Base-by-base conservation (phyloP, 352 stramenopile genomes). In the Paralagenidium karlingii region DNA sequence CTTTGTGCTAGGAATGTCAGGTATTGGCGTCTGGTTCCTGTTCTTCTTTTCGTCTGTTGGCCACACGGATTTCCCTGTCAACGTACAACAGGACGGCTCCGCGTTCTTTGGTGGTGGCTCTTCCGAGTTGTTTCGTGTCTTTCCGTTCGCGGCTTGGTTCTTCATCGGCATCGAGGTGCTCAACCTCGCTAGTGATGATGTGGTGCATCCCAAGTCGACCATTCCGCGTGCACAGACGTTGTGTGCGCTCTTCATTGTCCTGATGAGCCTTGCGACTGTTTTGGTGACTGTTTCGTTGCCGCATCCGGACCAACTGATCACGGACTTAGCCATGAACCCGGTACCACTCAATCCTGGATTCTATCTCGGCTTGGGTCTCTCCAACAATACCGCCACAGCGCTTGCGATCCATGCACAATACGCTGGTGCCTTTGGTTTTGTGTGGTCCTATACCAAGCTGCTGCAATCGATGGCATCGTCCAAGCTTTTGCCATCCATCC, bases 261-360 rank as follows among this genome's bases (percentile, higher is more conserved):
- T 42, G 4, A 49, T 39, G 0, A 29, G 31, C 2, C 3, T 54
- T 18, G 29, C 19, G 13, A 27, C 42, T 6, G 53, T 55, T 18
- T 64, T 68, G 7, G 47, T 70, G 9, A 54, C 60, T 0, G 48
- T 52, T 5, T 51, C 60, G 2, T 37, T 76, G 0, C 51, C 63
- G 2, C 45, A 43, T 2, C 58, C 43, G 3, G n/a, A n/a, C n/a
- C n/a, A n/a, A n/a, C 41, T 50, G 3, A 34, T 78, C 3, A 36
- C 29, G 8, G 22, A 12, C 6, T 45, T 78, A 0, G 22, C 43
- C 2, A 34, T 26, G 0, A 50, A 62, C 12, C 28, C 71, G 0
- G 50, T 58, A 12, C 51, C 51, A 1, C 53, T 60, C 29, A 52
- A 60, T 26, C 48, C 48, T 22, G 53, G 55, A 16, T 64, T 53